Evolutionary conservation across 495 filamentous ascomycete species (phyloP).

Genomic region (Tetracladium setigerum): DNA sequence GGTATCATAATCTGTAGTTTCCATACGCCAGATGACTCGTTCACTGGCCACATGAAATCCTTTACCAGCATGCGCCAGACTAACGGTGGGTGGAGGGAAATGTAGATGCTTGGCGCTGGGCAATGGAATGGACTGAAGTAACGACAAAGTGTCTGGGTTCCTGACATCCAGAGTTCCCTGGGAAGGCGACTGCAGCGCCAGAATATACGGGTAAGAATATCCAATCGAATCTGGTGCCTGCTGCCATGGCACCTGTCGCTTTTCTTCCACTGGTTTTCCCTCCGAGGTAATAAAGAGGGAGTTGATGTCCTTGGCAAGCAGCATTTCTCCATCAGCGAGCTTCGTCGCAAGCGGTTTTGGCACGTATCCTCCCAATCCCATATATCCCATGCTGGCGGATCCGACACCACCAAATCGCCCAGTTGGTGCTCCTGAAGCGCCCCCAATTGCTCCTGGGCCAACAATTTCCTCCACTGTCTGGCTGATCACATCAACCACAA

Average conservation of each 20-base stretch:
- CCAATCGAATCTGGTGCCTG: constrained; percentile 82
- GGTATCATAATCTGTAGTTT: constrained; percentile 82
- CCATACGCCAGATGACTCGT: constrained; percentile 90
- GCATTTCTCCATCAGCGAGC: constrained; percentile 71
- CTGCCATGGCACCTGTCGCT: constrained; percentile 85
- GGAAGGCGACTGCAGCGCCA: constrained; percentile 74
- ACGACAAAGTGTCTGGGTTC: constrained; percentile 82
- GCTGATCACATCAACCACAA: constrained; percentile 77
- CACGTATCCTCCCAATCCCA: constrained; percentile 83
- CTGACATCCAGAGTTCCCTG: constrained; percentile 86
- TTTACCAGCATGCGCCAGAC: constrained; percentile 88
- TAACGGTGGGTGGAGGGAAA: constrained; percentile 90
- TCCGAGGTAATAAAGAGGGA: constrained; percentile 82
- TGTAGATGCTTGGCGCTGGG: constrained; percentile 76
- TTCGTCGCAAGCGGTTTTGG: constrained; percentile 83
- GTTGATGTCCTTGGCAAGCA: constrained; percentile 93
- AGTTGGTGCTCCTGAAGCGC: constrained; percentile 55
- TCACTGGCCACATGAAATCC: constrained; percentile 88
- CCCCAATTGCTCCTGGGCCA: constrained; percentile 68
- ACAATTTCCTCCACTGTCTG: constrained; percentile 65
- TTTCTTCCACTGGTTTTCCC: constrained; percentile 66
- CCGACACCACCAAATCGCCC: constrained; percentile 51
- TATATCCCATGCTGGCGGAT: constrained; percentile 81
- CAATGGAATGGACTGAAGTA: constrained; percentile 78
- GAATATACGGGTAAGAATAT: constrained; percentile 91